Conservation (phyloP, 2,329 filamentous ascomycete species). For the Fusarium falciforme region DNA sequence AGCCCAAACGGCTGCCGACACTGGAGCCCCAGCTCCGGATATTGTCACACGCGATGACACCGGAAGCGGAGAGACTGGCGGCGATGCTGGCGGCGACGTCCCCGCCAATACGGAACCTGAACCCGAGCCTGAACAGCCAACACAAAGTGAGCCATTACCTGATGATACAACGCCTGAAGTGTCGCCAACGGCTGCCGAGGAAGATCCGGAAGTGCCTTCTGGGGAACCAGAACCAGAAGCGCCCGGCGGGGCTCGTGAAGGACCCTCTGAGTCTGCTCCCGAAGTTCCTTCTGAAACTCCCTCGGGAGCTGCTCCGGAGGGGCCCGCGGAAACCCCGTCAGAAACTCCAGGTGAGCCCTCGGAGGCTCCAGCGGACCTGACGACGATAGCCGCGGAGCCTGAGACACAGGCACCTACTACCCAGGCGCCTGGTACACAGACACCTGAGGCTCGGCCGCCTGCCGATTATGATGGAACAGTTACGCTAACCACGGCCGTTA, state of each 20-base stretch:
- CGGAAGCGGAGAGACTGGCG: not conserved
- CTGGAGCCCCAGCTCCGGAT: not conserved
- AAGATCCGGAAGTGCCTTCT: not conserved
- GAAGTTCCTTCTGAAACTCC: not conserved
- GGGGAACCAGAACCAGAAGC: not conserved
- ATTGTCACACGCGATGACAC: not conserved
- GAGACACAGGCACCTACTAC: not conserved
- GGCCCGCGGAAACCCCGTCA: not conserved
- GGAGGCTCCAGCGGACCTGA: not conserved
- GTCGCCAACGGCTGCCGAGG: not conserved
- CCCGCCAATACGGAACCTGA: not conserved
- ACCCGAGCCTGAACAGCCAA: not conserved
- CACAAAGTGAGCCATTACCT: not conserved
- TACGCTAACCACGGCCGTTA: not conserved
- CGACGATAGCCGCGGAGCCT: not conserved
- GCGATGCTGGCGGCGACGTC: not conserved
- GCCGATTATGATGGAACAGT: not conserved
- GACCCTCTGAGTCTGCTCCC: not conserved
- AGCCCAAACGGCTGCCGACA: not conserved
- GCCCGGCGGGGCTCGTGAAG: not conserved
- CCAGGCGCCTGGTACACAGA: too few relatives aligned
- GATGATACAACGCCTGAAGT: not conserved
- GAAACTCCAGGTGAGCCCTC: not conserved
- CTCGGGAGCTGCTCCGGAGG: not conserved
- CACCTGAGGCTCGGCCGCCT: too few relatives aligned